Percentiles rank a stretch among this genome's conserved stretches.
Evolutionary conservation across 352 stramenopile genomes (phyloP).

Genomic region (Thalassiosira mediterranea): DNA sequence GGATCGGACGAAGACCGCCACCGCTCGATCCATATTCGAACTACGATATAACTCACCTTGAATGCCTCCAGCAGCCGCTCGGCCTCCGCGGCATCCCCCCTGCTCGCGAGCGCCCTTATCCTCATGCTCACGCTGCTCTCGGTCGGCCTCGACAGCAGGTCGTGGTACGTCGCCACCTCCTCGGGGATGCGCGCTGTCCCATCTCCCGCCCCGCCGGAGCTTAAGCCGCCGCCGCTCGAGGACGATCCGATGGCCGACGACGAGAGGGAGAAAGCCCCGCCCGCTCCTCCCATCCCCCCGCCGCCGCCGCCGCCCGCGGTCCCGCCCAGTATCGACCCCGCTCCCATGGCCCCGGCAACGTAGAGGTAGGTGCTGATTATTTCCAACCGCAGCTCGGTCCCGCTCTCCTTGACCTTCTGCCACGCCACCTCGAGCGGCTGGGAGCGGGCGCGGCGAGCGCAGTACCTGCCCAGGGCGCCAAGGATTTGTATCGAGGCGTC

Average conservation of each 20-base stretch:
- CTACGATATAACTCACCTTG: no score
- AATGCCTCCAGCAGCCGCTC: slow-evolving; percentile 60
- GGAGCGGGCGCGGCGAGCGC: slow-evolving; percentile 50
- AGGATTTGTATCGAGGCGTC: slow-evolving; percentile 18
- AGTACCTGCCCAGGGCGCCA: slow-evolving; percentile 34
- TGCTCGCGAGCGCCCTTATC: slow-evolving; percentile 64
- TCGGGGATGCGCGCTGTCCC: slow-evolving; percentile 38
- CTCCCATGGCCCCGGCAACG: slow-evolving; percentile 43
- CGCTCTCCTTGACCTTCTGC: slow-evolving; percentile 73
- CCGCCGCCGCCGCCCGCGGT: no score
- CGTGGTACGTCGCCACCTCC: slow-evolving; percentile 70
- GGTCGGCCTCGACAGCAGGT: slow-evolving; percentile 62
- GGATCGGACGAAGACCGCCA: no score
- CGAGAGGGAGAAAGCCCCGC: no score
- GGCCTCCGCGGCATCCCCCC: slow-evolving; percentile 57
- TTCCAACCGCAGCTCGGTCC: slow-evolving; percentile 56
- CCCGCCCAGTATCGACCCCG: slow-evolving; percentile 5
- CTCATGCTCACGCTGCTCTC: slow-evolving; percentile 71
- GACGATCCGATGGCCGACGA: no score
- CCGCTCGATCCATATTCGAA: no score
- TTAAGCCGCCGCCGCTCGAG: no score
- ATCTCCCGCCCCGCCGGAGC: no score
- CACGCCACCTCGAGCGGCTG: slow-evolving; percentile 64
- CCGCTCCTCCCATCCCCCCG: no score
- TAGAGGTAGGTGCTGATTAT: slow-evolving; percentile 80